Conservation (phyloP, 2,329 filamentous ascomycete genomes). For the Pyricularia sp. region DNA sequence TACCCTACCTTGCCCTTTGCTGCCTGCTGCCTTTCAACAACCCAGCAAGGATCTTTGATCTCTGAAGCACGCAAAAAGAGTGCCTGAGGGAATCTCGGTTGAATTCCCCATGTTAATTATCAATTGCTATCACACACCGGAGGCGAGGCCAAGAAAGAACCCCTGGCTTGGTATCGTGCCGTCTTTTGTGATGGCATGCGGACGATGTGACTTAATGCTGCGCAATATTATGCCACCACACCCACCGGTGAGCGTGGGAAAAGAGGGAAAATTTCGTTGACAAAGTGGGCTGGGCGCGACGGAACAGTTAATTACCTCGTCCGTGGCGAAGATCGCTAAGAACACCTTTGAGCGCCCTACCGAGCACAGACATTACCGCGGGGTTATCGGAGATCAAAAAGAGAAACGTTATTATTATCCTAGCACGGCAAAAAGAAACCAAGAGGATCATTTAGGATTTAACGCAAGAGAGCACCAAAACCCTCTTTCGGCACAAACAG, state of each 20-base stretch:
- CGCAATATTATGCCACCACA: background rate
- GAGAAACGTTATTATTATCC: background rate
- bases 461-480: background rate
- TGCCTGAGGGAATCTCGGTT: background rate
- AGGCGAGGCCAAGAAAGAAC: background rate
- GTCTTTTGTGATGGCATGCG: background rate
- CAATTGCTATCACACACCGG: background rate
- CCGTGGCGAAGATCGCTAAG: too few species aligned
- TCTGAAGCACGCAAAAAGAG: background rate
- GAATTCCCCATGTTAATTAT: background rate
- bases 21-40: background rate
- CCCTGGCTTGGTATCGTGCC: background rate
- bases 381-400: background rate
- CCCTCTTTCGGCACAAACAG: background rate
- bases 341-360: background rate
- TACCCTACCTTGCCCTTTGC: background rate
- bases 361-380: background rate
- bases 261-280: background rate
- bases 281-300: background rate
- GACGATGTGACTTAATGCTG: background rate
- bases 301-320: background rate
- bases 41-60: background rate
- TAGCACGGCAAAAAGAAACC: background rate
- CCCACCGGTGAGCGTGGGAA: background rate
- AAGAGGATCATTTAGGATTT: background rate